Base-by-base conservation (phyloP, 2,329 filamentous ascomycete species). In the Basipetospora chlamydospora region DNA sequence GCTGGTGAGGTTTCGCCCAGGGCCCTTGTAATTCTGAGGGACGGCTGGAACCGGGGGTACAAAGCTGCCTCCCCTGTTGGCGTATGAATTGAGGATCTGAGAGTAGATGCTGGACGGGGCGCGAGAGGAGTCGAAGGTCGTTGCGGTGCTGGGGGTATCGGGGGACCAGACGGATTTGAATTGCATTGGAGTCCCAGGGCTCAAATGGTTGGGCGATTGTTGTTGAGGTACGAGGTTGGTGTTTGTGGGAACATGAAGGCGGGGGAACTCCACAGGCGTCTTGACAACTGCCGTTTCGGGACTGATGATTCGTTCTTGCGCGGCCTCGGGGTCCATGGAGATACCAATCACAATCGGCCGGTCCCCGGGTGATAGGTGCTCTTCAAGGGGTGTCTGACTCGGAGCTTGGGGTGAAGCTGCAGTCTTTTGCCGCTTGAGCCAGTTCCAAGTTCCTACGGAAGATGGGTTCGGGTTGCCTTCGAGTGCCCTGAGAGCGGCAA, bases 311-410 rank as follows among this genome's bases (percentile, higher is more conserved):
- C 42, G 46, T 22, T 39, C 43, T 26, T 41, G 41, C 9, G 47
- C 41, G 46, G 25, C 17, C 15, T 69, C 66, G 11, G 72, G 67
- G 3, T 78, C 70, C 31, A 84, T 59, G 11, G 71, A 67, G 35
- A 85, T 73, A 10, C 79, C 79, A 44, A 84, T 85, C 28, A 80
- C 67, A 41, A 85, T 85, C 1, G 76, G 76, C n/a, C 73, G 65
- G 46, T 80, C 74, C 40, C 68, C 70, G 0, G 80, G 79, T 11
- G 79, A 82, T 4, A 82, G 61, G 42, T 74, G 72, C 9, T 52
- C 50, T 5, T 49, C 49, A 42, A 46, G 43, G 41, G 49, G 11
- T 51, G 49, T 8, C 53, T 46, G 3, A 48, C 47, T 11, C 47
- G 43, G 10, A 48, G 45, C 11, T 43, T 44, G 12, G 49, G 51